Percentiles rank a stretch among this genome's conserved stretches.
phyloP scores from a whole-genome alignment of 2,329 filamentous ascomycete species.

The Fusarium sp. region DNA sequence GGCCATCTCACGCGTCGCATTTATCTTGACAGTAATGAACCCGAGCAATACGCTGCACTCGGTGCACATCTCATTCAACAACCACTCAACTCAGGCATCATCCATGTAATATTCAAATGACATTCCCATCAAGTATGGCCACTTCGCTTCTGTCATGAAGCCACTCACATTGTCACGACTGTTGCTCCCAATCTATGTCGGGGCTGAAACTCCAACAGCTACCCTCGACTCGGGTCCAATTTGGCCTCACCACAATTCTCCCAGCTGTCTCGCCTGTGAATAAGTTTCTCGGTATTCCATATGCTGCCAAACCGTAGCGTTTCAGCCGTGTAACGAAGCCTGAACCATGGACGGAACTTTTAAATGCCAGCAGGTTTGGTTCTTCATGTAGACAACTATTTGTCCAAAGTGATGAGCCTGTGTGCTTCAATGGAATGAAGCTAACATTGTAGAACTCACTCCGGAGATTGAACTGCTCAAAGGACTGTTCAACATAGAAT shows the following conservation, averaged over 20 bases:
- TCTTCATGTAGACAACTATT: slow-evolving; percentile 31
- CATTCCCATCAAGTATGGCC: background rate
- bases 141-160: background rate
- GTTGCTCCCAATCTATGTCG: background rate
- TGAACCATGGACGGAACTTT: slow-evolving; percentile 18
- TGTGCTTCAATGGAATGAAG: too few relatives aligned
- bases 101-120: background rate
- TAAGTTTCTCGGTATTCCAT: slow-evolving; percentile 38
- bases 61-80: background rate
- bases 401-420: slow-evolving; percentile 16
- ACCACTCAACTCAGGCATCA: background rate
- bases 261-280: slow-evolving; percentile 28
- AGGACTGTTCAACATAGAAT: slow-evolving; percentile 27
- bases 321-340: slow-evolving; percentile 23
- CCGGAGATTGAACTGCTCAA: slow-evolving; percentile 30
- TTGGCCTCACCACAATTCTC: slow-evolving; percentile 23
- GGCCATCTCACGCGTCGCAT: slow-evolving; percentile 1
- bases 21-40: background rate
- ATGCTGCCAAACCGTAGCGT: slow-evolving; percentile 13
- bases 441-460: slow-evolving; percentile 22
- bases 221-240: slow-evolving; percentile 29
- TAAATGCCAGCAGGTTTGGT: slow-evolving; percentile 21
- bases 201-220: slow-evolving; percentile 9
- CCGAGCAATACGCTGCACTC: background rate
- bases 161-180: background rate